These are phyloP conservation scores for Hemisphaericaspora lyxosophila DNA, from an alignment of 1,139 yeast genomes.

Conservation along the genomic window DNA sequence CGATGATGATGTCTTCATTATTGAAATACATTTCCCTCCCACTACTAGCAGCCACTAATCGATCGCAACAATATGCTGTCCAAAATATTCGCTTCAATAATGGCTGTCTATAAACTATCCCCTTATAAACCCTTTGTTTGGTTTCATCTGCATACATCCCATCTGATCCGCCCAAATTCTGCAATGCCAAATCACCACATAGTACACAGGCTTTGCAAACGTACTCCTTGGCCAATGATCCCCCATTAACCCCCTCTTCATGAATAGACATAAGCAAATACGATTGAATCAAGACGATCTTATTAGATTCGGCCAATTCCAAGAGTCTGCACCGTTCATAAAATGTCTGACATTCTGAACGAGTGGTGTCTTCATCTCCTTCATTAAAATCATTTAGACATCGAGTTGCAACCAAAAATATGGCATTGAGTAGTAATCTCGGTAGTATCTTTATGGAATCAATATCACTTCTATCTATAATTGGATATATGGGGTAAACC, in stretches of 20 bases:
- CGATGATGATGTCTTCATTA: slow-evolving; percentile 22
- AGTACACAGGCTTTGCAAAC: slow-evolving; percentile 23
- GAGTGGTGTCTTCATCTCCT: background rate
- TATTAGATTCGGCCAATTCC: slow-evolving; percentile 24
- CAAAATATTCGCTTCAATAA: slow-evolving; percentile 24
- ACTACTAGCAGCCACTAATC: slow-evolving; percentile 24
- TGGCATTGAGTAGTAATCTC: slow-evolving; percentile 24
- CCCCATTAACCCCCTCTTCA: slow-evolving; percentile 29
- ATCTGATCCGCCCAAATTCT: slow-evolving; percentile 23
- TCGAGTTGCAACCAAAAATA: slow-evolving; percentile 22
- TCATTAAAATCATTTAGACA: slow-evolving; percentile 15
- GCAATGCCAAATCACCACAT: slow-evolving; percentile 26
- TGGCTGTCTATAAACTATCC: slow-evolving; percentile 15
- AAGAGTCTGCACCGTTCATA: slow-evolving; percentile 23
- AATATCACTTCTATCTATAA: slow-evolving; percentile 19
- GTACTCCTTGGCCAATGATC: slow-evolving; percentile 22
- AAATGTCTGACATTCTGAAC: slow-evolving; percentile 21
- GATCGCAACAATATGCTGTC: slow-evolving; percentile 26
- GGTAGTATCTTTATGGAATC: slow-evolving; percentile 17
- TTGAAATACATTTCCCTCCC: slow-evolving; percentile 25
- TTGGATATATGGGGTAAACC: slow-evolving; percentile 26
- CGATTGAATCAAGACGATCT: slow-evolving; percentile 26
- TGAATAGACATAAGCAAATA: slow-evolving; percentile 24
- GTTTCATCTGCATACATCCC: slow-evolving; percentile 10
- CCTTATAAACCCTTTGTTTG: slow-evolving; percentile 8